Evolutionary conservation across 305 asterid genomes (phyloP), one percentile per base, ranked within the genome.

Genomic region (Euphrasia arctica): DNA sequence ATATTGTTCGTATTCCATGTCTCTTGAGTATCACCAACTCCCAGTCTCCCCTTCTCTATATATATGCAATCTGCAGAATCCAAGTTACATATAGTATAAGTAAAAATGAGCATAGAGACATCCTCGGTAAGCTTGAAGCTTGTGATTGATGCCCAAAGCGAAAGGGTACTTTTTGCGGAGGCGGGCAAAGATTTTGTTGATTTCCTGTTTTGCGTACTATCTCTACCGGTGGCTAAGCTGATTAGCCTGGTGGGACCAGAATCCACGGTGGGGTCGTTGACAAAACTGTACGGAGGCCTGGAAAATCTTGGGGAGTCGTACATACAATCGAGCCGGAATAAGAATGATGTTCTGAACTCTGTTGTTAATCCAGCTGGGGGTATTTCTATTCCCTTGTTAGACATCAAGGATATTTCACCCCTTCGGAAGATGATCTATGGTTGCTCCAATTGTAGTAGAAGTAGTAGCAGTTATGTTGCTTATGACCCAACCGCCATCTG

Each of bases 111-210:
- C 2, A 31, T 31, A 4, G 34, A 12, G 12, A 3, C 42, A 5
- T 6, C 9, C 9, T 7, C 14, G 9, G 56, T 76, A 25, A 62
- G 62, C 42, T 0, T 80, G 67, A 80, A 74, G 63, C 77, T 80
- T 5, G 18, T 74, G 63, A 63, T 77, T 10, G 67, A 80, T 43
- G 65, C 70, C 4, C 27, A 61, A 9, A 31, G n/a, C 10, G 22
- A 70, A 66, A 15, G 70, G 10, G 82, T 75, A 0, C 31, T 80
- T 1, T 74, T 72, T 4, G 83, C 77, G 0, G 85, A 77, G 48
- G 77, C 79, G 1, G 63, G 68, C 22, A 77, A 80, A 52, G 82
- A 81, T 0, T 77, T 69, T 4, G 56, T 77, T 0, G 87, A 81
- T 48, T 83, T 83, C 73, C 68, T 83, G 1, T 79, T 77, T 15